Conservation (phyloP, 2,329 filamentous ascomycete species). For the Pseudogymnoascus sp. region DNA sequence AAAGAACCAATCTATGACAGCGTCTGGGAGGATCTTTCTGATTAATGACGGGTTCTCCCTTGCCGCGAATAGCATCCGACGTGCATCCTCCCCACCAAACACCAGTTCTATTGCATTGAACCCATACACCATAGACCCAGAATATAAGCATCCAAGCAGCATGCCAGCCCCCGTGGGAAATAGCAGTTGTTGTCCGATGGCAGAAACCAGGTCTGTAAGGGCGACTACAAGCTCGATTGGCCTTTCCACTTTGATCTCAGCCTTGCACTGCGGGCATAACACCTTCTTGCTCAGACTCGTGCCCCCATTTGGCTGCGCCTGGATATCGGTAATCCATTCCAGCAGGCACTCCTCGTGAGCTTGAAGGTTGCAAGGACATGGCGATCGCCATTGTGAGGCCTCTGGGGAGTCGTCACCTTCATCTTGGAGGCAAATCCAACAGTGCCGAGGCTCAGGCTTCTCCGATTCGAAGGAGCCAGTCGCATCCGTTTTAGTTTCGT, state of each 20-base stretch:
- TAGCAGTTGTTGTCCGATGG: conserved; percentile 18
- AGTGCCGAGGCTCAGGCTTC: conserved; percentile 34
- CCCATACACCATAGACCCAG: conserved; percentile 49
- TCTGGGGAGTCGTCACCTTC: conserved; percentile 42
- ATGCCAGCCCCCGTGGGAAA: conserved; percentile 25
- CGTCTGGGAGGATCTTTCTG: neutral
- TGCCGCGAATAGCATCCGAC: conserved; percentile 41
- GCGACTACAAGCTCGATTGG: conserved; percentile 63
- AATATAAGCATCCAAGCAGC: conserved; percentile 37
- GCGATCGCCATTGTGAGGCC: conserved; percentile 64
- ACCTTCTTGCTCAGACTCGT: conserved; percentile 53
- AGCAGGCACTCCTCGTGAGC: conserved; percentile 87
- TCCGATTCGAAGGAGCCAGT: neutral
- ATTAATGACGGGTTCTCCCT: neutral
- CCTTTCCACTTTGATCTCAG: conserved; percentile 67
- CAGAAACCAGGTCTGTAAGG: conserved; percentile 18
- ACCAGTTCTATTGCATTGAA: conserved; percentile 56
- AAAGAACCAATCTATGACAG: neutral
- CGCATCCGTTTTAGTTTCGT: neutral
- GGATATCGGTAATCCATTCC: conserved; percentile 88
- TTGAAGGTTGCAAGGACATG: conserved; percentile 82
- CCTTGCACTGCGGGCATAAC: conserved; percentile 83
- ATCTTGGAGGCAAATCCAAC: conserved; percentile 58
- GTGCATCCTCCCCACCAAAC: conserved; percentile 56
- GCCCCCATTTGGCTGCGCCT: conserved; percentile 47